Evolutionary conservation across 2,329 filamentous ascomycete genomes (phyloP).

Genomic region (Setomelanomma holmii): DNA sequence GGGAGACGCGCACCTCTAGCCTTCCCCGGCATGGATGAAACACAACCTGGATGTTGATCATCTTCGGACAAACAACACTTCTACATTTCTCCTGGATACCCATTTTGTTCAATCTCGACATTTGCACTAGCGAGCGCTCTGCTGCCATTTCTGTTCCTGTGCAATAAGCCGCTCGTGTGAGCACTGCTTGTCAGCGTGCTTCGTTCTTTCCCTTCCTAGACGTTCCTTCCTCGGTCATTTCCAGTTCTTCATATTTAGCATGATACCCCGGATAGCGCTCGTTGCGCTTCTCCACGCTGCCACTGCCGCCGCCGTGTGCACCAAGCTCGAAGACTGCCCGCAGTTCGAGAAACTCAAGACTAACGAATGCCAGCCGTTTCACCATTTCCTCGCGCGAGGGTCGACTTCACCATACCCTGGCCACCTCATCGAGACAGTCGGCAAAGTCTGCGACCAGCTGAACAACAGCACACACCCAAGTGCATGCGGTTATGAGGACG

Average conservation of each 20-base stretch:
- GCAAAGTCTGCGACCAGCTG: constrained; percentile 32
- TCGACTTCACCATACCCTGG: constrained; percentile 37
- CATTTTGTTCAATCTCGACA: not conserved
- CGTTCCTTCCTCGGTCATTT: constrained; percentile 5
- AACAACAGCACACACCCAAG: constrained; percentile 30
- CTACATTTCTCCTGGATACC: constrained; percentile 1
- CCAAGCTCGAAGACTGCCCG: constrained; percentile 35
- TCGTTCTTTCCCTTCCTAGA: not conserved
- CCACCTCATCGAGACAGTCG: constrained; percentile 34
- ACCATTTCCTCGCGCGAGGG: constrained; percentile 35
- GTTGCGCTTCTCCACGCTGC: constrained; percentile 26
- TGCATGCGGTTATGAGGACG: constrained; percentile 36
- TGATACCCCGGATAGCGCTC: constrained; percentile 27
- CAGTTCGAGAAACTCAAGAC: constrained; percentile 32
- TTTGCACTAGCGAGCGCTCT: constrained; percentile 4
- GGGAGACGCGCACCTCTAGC: constrained; percentile 15
- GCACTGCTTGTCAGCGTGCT: not conserved
- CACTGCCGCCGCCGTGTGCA: constrained; percentile 29
- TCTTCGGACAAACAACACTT: not conserved
- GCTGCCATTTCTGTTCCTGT: constrained; percentile 1
- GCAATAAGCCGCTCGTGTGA: constrained; percentile 5
- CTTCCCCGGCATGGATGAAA: constrained; percentile 2
- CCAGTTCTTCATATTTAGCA: constrained; percentile 7
- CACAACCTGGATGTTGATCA: not conserved
- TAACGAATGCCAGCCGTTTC: constrained; percentile 30